These are phyloP conservation scores for Geranomyces michiganensis DNA, from an alignment of 192 early-diverging fungal genomes.

Conservation along the genomic window DNA sequence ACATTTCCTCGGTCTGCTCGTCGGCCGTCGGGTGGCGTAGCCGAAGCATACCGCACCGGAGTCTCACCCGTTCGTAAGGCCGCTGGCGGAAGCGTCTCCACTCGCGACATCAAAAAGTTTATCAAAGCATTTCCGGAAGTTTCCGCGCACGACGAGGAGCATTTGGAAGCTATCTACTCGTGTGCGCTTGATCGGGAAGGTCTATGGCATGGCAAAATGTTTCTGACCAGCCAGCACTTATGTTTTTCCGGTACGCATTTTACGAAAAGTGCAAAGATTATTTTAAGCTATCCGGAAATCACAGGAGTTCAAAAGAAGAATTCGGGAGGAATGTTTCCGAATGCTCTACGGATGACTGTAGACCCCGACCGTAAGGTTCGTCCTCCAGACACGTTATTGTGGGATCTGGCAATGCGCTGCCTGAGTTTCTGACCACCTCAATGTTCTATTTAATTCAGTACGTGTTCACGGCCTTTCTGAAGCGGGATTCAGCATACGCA, in stretches of 20 bases:
- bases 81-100: constrained; percentile 4
- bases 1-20: not conserved
- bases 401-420: not conserved
- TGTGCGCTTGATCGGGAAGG: constrained; percentile 62
- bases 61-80: no score
- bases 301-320: constrained; percentile 53
- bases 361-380: constrained; percentile 9
- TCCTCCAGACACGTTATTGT: not conserved
- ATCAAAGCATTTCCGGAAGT: constrained; percentile 24
- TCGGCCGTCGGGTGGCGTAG: no score
- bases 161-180: constrained; percentile 17
- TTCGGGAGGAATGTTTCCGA: constrained; percentile 59
- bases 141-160: constrained; percentile 1
- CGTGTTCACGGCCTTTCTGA: constrained; percentile 54
- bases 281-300: constrained; percentile 50
- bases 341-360: constrained; percentile 46
- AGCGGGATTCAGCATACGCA: constrained; percentile 48
- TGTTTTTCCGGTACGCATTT: constrained; percentile 62
- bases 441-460: constrained; percentile 26
- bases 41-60: no score
- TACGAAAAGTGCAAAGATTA: constrained; percentile 47
- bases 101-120: constrained; percentile 23
- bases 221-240: constrained; percentile 49
- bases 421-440: not conserved
- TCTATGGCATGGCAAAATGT: constrained; percentile 61